Base-by-base conservation (phyloP, 306 rosid species). In the Gastrolobium bilobum region DNA sequence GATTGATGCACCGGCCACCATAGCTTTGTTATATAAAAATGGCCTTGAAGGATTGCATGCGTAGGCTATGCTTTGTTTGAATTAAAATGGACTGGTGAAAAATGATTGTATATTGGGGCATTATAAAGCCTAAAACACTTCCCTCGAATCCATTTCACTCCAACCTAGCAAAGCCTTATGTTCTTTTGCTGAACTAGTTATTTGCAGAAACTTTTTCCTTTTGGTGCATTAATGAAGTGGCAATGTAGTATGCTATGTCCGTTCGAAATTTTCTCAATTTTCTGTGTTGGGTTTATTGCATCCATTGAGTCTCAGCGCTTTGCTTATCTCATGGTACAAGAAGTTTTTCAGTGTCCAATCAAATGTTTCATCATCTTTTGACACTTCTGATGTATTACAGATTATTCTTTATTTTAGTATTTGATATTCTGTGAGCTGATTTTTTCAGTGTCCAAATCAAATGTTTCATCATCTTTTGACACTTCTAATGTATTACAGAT, bases 221-320 rank as follows among this genome's bases (percentile, higher is more conserved):
- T 77, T 11, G 61, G 1, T 30, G 40, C 59, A 40, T 34, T 63
- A 57, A 33, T 26, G 47, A 47, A 44, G 44, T 80, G 57, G 7
- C 15, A n/a, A 11, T 69, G 73, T 46, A 10, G 54, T 71, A 53
- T 53, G 73, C 4, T 50, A 8, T 68, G 59, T 54, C 66, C 33
- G 5, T 63, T 11, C 10, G 15, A 76, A 47, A 11, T 8, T 37
- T 67, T 31, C 64, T 59, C 46, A 48, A 78, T 20, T 11, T 50
- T 3, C 77, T 68, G 6, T 71, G 13, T 68, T 71, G 52, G 50
- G 42, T 14, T 46, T 54, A 6, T 56, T 34, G 6, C 65, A 38
- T 44, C 10, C 46, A 72, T 29, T 33, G 40, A 66, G 30, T 4
- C 56, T 72, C 31, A 47, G n/a, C 72, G 51, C 54, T 59, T 79